phyloP scores from a whole-genome alignment of 768 basidiomycete genomes.

The Astraeus odoratus region DNA sequence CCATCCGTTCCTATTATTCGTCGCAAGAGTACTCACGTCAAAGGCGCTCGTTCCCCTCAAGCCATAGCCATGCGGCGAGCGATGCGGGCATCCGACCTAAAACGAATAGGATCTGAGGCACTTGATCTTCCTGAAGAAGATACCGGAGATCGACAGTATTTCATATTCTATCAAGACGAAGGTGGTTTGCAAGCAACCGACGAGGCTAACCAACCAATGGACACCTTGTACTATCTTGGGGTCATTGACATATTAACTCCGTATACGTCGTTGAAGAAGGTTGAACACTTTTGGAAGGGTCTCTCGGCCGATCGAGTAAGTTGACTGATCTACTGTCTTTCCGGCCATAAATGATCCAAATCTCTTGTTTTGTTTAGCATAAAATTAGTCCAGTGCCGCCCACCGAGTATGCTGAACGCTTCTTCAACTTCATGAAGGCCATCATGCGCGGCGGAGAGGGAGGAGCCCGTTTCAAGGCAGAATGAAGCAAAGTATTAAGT shows the following conservation, averaged over 20 bases:
- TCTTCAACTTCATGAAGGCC: conserved; percentile 81
- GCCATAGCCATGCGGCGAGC: conserved; percentile 82
- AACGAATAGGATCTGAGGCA: conserved; percentile 49
- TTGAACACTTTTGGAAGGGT: conserved; percentile 92
- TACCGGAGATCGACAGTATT: conserved; percentile 51
- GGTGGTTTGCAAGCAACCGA: conserved; percentile 89
- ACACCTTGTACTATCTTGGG: conserved; percentile 88
- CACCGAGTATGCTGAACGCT: conserved; percentile 79
- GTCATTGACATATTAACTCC: conserved; percentile 97
- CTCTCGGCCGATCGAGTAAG: conserved; percentile 79
- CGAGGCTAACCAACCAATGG: conserved; percentile 66
- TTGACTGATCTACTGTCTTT: conserved; percentile 11
- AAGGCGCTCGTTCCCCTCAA: conserved; percentile 55
- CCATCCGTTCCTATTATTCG: conserved; percentile 64
- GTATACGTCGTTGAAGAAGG: conserved; percentile 65
- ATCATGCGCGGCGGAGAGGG: conserved; percentile 79
- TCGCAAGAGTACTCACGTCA: conserved; percentile 52
- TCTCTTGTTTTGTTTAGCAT: conserved; percentile 47
- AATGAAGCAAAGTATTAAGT: conserved; percentile 17
- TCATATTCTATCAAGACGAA: conserved; percentile 96
- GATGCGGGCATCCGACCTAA: conserved; percentile 76
- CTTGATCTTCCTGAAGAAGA: conserved; percentile 59
- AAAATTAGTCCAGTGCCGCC: conserved; percentile 94
- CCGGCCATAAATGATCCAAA: conserved; percentile 6
- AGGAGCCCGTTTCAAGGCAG: conserved; percentile 42